These are phyloP conservation scores for Solanum bukasovii DNA, from an alignment of 257 asterid genomes.

Conservation along the genomic window DNA sequence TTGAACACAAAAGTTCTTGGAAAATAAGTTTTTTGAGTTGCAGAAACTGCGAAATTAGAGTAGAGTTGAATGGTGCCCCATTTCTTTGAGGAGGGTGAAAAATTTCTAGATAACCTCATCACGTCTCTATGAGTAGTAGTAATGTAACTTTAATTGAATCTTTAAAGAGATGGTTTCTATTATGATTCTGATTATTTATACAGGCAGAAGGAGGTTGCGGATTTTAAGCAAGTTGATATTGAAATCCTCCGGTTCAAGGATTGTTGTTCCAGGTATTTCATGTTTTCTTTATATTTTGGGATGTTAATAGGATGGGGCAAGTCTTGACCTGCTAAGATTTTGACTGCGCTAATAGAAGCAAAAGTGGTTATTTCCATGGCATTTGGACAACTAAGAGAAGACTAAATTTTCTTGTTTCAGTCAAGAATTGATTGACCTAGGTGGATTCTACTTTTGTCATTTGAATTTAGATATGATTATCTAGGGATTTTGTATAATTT, in stretches of 20 bases:
- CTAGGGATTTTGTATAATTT: background rate
- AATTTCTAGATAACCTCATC: constrained; percentile 10
- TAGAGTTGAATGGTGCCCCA: constrained; percentile 17
- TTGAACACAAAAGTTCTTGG: constrained; percentile 8
- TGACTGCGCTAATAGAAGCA: too few relatives aligned
- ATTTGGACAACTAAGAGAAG: too few relatives aligned
- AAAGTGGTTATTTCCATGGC: too few relatives aligned
- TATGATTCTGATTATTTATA: background rate
- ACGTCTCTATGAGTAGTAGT: constrained; percentile 8
- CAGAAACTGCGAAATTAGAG: constrained; percentile 20
- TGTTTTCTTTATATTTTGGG: too few relatives aligned
- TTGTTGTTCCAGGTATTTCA: constrained; percentile 32
- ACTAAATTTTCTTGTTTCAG: background rate
- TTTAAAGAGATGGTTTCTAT: background rate
- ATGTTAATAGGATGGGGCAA: too few relatives aligned
- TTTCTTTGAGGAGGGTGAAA: constrained; percentile 23
- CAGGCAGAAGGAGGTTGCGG: constrained; percentile 26
- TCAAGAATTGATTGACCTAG: background rate
- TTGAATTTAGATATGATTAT: background rate
- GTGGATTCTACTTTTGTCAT: background rate
- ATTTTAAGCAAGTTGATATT: constrained; percentile 28
- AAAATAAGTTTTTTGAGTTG: constrained; percentile 20
- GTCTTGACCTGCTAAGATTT: background rate
- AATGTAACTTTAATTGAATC: background rate
- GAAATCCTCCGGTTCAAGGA: constrained; percentile 34